Percentiles rank a stretch among this genome's conserved stretches.
Evolutionary conservation across 805 yeast genomes (phyloP).

Genomic region (Yarrowia sp.): DNA sequence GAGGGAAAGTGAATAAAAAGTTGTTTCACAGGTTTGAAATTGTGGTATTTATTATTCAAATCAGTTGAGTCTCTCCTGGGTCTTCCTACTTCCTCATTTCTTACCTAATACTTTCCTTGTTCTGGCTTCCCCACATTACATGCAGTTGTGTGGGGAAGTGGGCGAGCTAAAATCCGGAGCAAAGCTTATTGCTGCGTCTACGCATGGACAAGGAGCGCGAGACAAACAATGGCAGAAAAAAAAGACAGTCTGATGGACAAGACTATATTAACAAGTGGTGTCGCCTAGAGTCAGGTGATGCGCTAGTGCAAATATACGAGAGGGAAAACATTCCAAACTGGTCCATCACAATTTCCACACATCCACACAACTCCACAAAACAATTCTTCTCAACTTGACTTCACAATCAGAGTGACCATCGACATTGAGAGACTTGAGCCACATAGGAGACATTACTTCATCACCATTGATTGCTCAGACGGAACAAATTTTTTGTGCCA

Average conservation of each 20-base stretch:
- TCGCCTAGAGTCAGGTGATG: slow-evolving; percentile 33
- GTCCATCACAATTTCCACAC: too few species aligned
- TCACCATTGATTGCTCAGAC: too few species aligned
- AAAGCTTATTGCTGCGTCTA: slow-evolving; percentile 7
- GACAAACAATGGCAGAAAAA: slow-evolving; percentile 17
- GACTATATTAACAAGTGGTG: slow-evolving; percentile 15
- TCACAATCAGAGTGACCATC: too few species aligned
- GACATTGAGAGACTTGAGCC: too few species aligned
- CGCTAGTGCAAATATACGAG: slow-evolving; percentile 31
- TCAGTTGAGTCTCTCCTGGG: too few species aligned
- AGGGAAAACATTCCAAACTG: too few species aligned
- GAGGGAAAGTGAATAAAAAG: too few species aligned
- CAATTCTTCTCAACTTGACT: not conserved
- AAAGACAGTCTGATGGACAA: not conserved
- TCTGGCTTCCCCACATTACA: slow-evolving; percentile 35
- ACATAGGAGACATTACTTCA: too few species aligned
- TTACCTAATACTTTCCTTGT: not conserved
- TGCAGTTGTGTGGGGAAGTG: slow-evolving; percentile 38
- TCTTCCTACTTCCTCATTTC: too few species aligned
- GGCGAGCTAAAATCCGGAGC: slow-evolving; percentile 21
- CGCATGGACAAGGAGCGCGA: slow-evolving; percentile 9
- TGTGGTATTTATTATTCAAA: too few species aligned
- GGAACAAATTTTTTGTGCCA: too few species aligned
- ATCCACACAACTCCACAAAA: not conserved
- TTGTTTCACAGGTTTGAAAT: too few species aligned